A percentile compares a stretch with the other conserved stretches of the same genome.
These are phyloP conservation scores for Reutealis trisperma DNA, from an alignment of 345 rosid species.

Conservation along the genomic window DNA sequence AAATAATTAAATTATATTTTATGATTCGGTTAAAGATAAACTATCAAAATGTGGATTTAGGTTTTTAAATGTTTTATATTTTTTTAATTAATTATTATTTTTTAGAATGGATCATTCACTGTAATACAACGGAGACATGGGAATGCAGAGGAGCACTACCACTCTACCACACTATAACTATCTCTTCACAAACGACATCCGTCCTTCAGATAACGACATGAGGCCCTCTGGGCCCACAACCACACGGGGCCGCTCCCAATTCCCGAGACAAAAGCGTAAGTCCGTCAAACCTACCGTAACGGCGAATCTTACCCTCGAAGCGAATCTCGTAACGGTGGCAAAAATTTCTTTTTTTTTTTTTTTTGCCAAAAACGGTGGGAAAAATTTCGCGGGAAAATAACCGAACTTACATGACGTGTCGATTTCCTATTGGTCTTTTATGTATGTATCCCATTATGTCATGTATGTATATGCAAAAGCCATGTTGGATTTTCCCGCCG, in stretches of 20 bases:
- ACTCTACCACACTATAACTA: too few relatives aligned
- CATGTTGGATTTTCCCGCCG: constrained; percentile 53
- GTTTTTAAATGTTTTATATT: too few relatives aligned
- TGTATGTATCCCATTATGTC: constrained; percentile 3
- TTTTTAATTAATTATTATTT: too few relatives aligned
- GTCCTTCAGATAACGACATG: too few relatives aligned
- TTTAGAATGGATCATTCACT: too few relatives aligned
- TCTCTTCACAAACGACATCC: too few relatives aligned
- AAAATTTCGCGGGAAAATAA: constrained; percentile 46
- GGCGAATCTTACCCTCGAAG: constrained; percentile 28
- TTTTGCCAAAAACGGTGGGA: constrained; percentile 35
- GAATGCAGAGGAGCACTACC: too few relatives aligned
- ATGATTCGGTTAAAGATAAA: too few relatives aligned
- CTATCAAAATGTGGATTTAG: too few relatives aligned
- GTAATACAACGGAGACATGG: too few relatives aligned
- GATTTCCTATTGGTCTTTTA: neutral
- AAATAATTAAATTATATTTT: too few relatives aligned
- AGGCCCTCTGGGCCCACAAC: neutral
- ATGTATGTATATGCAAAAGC: constrained; percentile 6
- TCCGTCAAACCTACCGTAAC: constrained; percentile 19
- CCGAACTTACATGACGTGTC: constrained; percentile 21
- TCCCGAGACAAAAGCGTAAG: neutral
- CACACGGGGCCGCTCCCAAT: constrained; percentile 15
- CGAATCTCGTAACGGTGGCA: constrained; percentile 33
- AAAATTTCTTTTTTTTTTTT: too few relatives aligned